Conservation (phyloP, 129 eudicot species). For the Flaveria bidentis region DNA sequence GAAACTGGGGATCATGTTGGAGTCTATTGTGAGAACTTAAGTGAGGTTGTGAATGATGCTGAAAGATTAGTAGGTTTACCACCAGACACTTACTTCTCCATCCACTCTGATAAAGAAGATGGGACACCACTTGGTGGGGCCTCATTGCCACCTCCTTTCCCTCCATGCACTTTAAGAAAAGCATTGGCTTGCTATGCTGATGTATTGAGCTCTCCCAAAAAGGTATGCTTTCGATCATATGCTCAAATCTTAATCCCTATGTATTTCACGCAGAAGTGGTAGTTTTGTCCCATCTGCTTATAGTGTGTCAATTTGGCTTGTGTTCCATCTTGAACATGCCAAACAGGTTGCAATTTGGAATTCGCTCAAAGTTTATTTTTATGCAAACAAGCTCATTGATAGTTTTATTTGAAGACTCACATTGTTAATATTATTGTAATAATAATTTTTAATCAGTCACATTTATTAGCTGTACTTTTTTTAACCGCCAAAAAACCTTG, state of each 20-base stretch:
- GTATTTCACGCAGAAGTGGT: not conserved
- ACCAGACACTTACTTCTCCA: conserved; percentile 76
- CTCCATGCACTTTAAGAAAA: conserved; percentile 88
- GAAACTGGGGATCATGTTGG: conserved; percentile 99
- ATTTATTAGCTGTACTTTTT: not conserved
- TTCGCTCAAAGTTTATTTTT: not conserved
- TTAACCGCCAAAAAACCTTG: not conserved
- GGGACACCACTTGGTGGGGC: conserved; percentile 76
- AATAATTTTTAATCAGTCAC: not conserved
- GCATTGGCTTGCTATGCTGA: conserved; percentile 87
- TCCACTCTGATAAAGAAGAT: conserved; percentile 80
- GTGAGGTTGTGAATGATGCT: conserved; percentile 83
- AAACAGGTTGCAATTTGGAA: not conserved
- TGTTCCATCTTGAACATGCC: not conserved
- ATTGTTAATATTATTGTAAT: not conserved
- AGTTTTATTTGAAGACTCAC: not conserved
- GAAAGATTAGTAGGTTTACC: conserved; percentile 66
- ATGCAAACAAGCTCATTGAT: not conserved
- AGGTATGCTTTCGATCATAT: conserved; percentile 45
- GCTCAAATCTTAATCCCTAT: not conserved
- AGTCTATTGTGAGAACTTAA: conserved; percentile 82
- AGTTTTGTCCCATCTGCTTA: not conserved
- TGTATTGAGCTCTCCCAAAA: conserved; percentile 84
- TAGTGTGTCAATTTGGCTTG: not conserved
- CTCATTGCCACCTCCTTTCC: conserved; percentile 89